These are phyloP conservation scores for Penicillium antarcticum DNA, from an alignment of 495 filamentous ascomycete genomes.

Conservation along the genomic window DNA sequence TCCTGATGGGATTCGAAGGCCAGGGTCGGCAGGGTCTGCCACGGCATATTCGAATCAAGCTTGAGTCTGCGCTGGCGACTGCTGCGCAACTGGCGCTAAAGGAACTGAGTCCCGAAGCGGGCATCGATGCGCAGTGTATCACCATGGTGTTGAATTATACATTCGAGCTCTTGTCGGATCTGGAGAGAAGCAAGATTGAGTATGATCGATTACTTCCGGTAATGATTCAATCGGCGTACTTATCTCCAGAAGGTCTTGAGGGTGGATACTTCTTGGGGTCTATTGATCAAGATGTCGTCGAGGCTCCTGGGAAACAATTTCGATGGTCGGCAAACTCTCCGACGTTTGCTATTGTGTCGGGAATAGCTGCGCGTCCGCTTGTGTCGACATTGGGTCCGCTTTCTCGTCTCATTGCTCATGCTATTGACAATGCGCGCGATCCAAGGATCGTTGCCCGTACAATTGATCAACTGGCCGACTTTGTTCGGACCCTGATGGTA, in stretches of 20 bases:
- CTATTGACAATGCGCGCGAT: constrained; percentile 63
- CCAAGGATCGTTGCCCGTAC: constrained; percentile 58
- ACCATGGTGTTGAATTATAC: constrained; percentile 74
- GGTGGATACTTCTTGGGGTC: constrained; percentile 77
- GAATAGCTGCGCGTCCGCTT: constrained; percentile 63
- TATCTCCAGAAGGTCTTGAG: constrained; percentile 71
- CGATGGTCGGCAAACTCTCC: constrained; percentile 64
- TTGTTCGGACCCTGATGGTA: constrained; percentile 66
- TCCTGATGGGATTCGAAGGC: constrained; percentile 77
- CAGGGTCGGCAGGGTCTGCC: constrained; percentile 63
- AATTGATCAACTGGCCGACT: constrained; percentile 68
- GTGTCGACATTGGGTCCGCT: constrained; percentile 75
- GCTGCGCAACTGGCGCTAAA: constrained; percentile 76
- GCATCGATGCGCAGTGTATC: constrained; percentile 59
- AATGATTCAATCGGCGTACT: constrained; percentile 63
- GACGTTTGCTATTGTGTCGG: constrained; percentile 55
- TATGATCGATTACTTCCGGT: constrained; percentile 74
- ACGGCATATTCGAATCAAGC: constrained; percentile 58
- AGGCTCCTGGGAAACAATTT: constrained; percentile 60
- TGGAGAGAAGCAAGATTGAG: constrained; percentile 55
- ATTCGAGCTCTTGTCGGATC: constrained; percentile 69
- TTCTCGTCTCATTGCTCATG: constrained; percentile 71
- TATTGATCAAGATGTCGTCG: constrained; percentile 71
- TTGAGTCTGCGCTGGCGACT: constrained; percentile 74
- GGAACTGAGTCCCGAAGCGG: constrained; percentile 43